A percentile compares a stretch with the other conserved stretches of the same genome.
Conservation (phyloP, 2,329 filamentous ascomycete species). For the Fusarium verticillioides region DNA sequence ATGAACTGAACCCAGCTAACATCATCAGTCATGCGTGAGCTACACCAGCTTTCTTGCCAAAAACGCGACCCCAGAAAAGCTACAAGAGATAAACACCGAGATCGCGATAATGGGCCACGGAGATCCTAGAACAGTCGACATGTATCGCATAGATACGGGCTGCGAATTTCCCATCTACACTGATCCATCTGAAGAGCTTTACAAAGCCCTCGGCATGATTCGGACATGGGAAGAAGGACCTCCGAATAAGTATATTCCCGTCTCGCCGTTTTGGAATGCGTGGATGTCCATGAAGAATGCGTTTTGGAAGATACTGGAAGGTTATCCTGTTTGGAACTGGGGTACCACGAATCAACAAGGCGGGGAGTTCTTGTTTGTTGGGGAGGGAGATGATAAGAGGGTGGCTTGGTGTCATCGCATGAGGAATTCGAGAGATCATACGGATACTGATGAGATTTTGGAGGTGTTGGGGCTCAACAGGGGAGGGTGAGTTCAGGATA, state of each 20-base stretch:
- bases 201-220: slow-evolving; percentile 23
- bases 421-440: slow-evolving; percentile 14
- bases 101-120: slow-evolving; percentile 23
- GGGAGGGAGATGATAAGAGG: not conserved
- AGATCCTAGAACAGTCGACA: not conserved
- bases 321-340: not conserved
- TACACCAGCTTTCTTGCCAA: slow-evolving; percentile 20
- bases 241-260: slow-evolving; percentile 1
- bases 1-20: not conserved
- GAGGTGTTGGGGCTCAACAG: slow-evolving; percentile 5
- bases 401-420: slow-evolving; percentile 32
- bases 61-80: slow-evolving; percentile 19
- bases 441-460: slow-evolving; percentile 18
- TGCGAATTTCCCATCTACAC: slow-evolving; percentile 26
- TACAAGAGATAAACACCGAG: slow-evolving; percentile 4
- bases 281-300: not conserved
- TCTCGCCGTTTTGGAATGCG: not conserved
- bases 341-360: slow-evolving; percentile 21
- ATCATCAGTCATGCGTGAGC: not conserved
- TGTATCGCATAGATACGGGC: slow-evolving; percentile 24
- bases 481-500: not conserved
- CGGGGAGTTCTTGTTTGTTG: slow-evolving; percentile 27
- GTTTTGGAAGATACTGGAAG: not conserved
- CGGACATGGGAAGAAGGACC: slow-evolving; percentile 3
- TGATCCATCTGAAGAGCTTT: slow-evolving; percentile 19